Evolutionary conservation across 2,329 filamentous ascomycete genomes (phyloP).

Genomic region (Simplicillium aogashimaense): DNA sequence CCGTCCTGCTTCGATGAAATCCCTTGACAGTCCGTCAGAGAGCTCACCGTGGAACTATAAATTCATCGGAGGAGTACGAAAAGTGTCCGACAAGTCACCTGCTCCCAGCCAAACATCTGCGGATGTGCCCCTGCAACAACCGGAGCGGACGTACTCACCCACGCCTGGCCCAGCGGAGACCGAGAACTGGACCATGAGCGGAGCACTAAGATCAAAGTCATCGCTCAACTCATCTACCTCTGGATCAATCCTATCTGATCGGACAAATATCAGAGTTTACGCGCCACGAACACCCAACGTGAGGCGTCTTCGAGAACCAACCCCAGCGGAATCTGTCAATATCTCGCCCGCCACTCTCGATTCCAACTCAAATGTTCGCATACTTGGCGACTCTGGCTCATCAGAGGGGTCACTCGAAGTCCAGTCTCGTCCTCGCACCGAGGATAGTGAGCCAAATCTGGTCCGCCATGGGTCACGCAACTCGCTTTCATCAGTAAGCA

Average conservation of each 20-base stretch:
- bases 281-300: conserved; percentile 29
- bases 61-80: conserved; percentile 44
- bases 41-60: conserved; percentile 41
- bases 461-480: conserved; percentile 29
- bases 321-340: conserved; percentile 1
- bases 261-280: conserved; percentile 45
- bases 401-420: conserved; percentile 26
- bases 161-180: too few species aligned
- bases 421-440: conserved; percentile 21
- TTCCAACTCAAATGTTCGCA: conserved; percentile 36
- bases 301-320: background rate
- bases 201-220: conserved; percentile 1
- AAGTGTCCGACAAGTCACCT: conserved; percentile 21
- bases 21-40: conserved; percentile 5
- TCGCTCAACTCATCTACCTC: conserved; percentile 10
- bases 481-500: too few species aligned
- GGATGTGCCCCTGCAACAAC: too few species aligned
- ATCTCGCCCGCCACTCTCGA: conserved; percentile 24
- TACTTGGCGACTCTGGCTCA: conserved; percentile 41
- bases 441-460: conserved; percentile 40
- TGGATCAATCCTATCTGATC: conserved; percentile 36
- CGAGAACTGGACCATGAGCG: too few species aligned
- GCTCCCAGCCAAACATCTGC: too few species aligned
- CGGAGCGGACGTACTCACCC: too few species aligned
- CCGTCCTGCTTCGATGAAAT: too few species aligned